These are phyloP conservation scores for Mrakia hoshinonis DNA, from an alignment of 768 basidiomycete genomes.

Conservation along the genomic window DNA sequence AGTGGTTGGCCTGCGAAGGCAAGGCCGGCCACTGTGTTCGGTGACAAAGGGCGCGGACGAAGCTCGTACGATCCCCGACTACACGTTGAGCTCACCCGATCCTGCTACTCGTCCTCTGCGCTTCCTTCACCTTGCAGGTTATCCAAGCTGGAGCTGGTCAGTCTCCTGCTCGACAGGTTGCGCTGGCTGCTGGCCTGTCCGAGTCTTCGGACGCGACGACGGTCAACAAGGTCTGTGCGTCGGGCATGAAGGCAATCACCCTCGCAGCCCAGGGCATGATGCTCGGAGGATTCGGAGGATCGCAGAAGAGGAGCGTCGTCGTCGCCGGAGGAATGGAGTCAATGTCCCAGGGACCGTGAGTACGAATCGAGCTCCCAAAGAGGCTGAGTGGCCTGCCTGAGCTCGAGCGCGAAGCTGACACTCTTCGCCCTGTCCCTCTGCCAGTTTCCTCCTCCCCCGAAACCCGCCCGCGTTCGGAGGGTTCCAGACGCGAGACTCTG, in stretches of 20 bases:
- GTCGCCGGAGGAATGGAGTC: conserved; percentile 98
- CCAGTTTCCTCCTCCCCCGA: conserved; percentile 44
- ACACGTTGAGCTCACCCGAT: neutral
- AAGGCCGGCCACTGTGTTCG: too few species aligned
- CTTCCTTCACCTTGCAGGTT: conserved; percentile 13
- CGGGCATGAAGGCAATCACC: conserved; percentile 91
- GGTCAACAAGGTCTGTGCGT: conserved; percentile 99
- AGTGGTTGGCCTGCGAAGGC: too few species aligned
- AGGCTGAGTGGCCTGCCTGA: too few species aligned
- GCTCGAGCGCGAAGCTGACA: too few species aligned
- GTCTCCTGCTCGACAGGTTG: conserved; percentile 95
- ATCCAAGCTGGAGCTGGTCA: conserved; percentile 78
- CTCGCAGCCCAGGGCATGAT: conserved; percentile 84
- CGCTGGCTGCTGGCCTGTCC: conserved; percentile 76
- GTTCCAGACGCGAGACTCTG: conserved; percentile 73
- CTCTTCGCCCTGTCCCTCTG: neutral
- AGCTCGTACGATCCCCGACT: too few species aligned
- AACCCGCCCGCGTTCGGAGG: conserved; percentile 61
- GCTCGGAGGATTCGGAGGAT: conserved; percentile 47
- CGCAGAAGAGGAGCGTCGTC: conserved; percentile 63
- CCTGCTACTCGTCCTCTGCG: too few species aligned
- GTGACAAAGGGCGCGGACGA: neutral
- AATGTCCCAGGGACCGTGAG: conserved; percentile 98
- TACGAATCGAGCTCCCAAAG: too few species aligned
- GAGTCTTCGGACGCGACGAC: conserved; percentile 89